Percentiles rank a stretch among this genome's conserved stretches.
These are phyloP conservation scores for Tremella yokohamensis DNA, from an alignment of 768 basidiomycete species.

Conservation along the genomic window DNA sequence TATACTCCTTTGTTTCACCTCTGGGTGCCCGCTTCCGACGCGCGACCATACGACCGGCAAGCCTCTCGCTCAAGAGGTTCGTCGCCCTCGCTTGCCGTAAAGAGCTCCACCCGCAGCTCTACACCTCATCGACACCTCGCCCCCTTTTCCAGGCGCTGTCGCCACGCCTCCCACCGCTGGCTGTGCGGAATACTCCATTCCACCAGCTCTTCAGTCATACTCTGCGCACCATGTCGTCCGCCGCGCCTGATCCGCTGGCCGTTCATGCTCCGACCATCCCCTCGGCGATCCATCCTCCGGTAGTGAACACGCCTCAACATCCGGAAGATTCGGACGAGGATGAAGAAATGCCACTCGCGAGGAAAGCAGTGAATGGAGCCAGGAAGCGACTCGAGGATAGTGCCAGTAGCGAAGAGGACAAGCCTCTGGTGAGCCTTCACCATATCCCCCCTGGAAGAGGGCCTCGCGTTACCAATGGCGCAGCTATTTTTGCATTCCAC, in stretches of 20 bases:
- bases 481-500: too few species aligned
- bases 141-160: not conserved
- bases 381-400: conserved; percentile 12
- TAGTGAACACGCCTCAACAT: conserved; percentile 17
- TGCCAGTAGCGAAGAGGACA: conserved; percentile 38
- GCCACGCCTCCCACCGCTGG: conserved; percentile 2
- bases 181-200: not conserved
- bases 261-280: conserved; percentile 32
- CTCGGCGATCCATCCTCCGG: conserved; percentile 9
- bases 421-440: conserved; percentile 30
- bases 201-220: not conserved
- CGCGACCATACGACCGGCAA: too few species aligned
- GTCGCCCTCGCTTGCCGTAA: too few species aligned
- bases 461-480: too few species aligned
- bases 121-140: not conserved
- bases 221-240: conserved; percentile 7
- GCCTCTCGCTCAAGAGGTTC: too few species aligned
- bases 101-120: not conserved
- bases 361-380: conserved; percentile 10
- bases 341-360: conserved; percentile 23
- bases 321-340: conserved; percentile 7
- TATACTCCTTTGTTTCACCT: too few species aligned
- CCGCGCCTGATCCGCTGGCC: conserved; percentile 27
- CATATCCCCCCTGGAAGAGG: not conserved
- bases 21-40: too few species aligned